phyloP scores from a whole-genome alignment of 352 stramenopile genomes.

The Globisporangium splendens region DNA sequence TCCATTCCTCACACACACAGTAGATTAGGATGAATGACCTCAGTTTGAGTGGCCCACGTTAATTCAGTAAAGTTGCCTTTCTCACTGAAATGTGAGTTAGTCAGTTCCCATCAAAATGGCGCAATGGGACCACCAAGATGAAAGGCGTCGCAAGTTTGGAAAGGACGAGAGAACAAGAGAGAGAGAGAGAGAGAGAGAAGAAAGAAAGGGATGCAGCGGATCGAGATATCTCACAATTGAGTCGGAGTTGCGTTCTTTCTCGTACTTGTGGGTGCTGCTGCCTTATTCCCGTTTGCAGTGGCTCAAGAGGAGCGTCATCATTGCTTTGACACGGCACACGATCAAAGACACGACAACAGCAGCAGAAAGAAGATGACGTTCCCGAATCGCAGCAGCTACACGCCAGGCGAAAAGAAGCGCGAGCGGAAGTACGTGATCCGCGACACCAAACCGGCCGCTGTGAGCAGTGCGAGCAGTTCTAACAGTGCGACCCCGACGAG shows the following conservation, averaged over 20 bases:
- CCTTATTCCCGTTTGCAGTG: too few species aligned
- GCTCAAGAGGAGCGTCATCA: too few species aligned
- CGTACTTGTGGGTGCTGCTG: background rate
- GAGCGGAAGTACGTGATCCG: constrained; percentile 23
- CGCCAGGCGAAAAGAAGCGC: constrained; percentile 36
- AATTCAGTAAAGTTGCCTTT: background rate
- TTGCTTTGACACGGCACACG: background rate
- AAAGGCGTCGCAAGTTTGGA: background rate
- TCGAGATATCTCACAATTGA: background rate
- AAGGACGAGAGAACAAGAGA: background rate
- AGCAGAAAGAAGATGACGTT: constrained; percentile 42
- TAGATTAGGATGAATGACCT: background rate
- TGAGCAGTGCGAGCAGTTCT: background rate
- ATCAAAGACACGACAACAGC: background rate
- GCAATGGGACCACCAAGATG: background rate
- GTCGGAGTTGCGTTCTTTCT: background rate
- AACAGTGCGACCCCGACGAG: background rate
- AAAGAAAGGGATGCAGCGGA: background rate
- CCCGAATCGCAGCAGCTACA: constrained; percentile 54
- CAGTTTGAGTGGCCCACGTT: background rate
- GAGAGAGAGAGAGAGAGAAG: background rate
- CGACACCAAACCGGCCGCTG: constrained; percentile 1
- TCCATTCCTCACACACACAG: too few species aligned
- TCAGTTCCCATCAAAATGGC: constrained; percentile 9
- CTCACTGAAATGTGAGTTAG: background rate